phyloP scores from a whole-genome alignment of 1,284 basidiomycete genomes.

The Naganishia liquefaciens region DNA sequence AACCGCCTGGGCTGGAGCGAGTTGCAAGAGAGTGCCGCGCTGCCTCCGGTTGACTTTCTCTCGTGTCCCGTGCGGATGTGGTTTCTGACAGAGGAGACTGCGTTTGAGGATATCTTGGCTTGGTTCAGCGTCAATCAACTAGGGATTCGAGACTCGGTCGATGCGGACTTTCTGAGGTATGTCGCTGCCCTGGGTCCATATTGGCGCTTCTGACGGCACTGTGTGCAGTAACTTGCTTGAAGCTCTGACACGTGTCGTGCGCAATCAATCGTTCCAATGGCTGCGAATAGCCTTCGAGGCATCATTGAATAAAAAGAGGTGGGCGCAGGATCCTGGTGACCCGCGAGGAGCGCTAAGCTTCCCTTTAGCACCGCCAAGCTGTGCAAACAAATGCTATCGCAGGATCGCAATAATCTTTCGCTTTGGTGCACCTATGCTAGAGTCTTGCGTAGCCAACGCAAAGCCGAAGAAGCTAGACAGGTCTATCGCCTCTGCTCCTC shows the following conservation, averaged over 20 bases:
- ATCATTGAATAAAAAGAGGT: constrained; percentile 42
- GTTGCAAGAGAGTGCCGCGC: constrained; percentile 10
- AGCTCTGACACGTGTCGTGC: constrained; percentile 25
- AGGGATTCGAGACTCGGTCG: constrained; percentile 25
- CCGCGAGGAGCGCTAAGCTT: constrained; percentile 5
- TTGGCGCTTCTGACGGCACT: constrained; percentile 1
- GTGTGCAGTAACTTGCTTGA: constrained; percentile 40
- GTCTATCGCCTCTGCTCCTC: constrained; percentile 66
- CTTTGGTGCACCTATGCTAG: constrained; percentile 82
- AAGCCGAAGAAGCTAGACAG: constrained; percentile 72
- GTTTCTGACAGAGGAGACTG: constrained; percentile 23
- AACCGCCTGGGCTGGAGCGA: neutral
- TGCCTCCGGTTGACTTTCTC: constrained; percentile 8
- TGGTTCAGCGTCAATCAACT: constrained; percentile 52
- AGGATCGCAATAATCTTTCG: constrained; percentile 69
- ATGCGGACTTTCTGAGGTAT: constrained; percentile 3
- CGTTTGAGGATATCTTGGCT: constrained; percentile 16
- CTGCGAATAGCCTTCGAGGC: constrained; percentile 19
- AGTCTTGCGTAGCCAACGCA: constrained; percentile 68
- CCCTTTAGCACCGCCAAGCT: constrained; percentile 35
- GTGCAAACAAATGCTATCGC: constrained; percentile 24
- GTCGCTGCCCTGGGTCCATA: neutral
- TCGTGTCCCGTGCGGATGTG: constrained; percentile 27
- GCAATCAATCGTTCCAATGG: constrained; percentile 26
- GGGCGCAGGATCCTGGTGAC: constrained; percentile 12